A percentile compares a stretch with the other conserved stretches of the same genome.
phyloP scores from a whole-genome alignment of 1,284 basidiomycete genomes.

The Heliocybe sulcata region DNA sequence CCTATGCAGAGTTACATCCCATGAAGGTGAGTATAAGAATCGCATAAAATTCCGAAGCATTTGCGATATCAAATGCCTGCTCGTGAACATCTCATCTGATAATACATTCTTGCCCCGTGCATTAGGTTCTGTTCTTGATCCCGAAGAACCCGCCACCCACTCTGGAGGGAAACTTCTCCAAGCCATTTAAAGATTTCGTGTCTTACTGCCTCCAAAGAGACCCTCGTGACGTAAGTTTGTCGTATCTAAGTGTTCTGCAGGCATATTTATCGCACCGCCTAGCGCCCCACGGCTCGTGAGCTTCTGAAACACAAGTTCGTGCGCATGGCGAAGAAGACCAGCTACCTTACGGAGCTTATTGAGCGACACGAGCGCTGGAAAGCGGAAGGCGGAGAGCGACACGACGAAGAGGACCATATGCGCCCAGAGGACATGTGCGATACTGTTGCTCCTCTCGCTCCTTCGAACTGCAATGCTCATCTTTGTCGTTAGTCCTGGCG shows the following conservation, averaged over 20 bases:
- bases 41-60: not conserved
- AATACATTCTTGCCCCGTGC: slow-evolving; percentile 1
- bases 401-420: slow-evolving; percentile 65
- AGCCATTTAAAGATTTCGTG: slow-evolving; percentile 92
- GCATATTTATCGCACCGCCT: slow-evolving; percentile 9
- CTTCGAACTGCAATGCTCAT: not conserved
- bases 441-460: slow-evolving; percentile 1
- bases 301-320: slow-evolving; percentile 96
- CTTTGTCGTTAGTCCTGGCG: slow-evolving; percentile 31
- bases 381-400: slow-evolving; percentile 78
- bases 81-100: not conserved
- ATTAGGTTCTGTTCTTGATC: slow-evolving; percentile 91
- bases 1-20: slow-evolving; percentile 95
- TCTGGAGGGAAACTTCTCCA: slow-evolving; percentile 85
- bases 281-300: slow-evolving; percentile 93
- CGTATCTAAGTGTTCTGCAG: slow-evolving; percentile 2
- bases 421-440: slow-evolving; percentile 54
- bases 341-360: slow-evolving; percentile 90
- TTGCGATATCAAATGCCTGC: not conserved
- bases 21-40: slow-evolving; percentile 72
- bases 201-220: slow-evolving; percentile 90
- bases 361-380: slow-evolving; percentile 93
- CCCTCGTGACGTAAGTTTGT: slow-evolving; percentile 70
- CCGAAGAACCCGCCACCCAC: slow-evolving; percentile 95
- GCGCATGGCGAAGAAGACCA: slow-evolving; percentile 89